A percentile compares a stretch with the other conserved stretches of the same genome.
Evolutionary conservation across 225 moss, liverwort and hornwort species (phyloP).

Genomic region (Bryum argenteum): DNA sequence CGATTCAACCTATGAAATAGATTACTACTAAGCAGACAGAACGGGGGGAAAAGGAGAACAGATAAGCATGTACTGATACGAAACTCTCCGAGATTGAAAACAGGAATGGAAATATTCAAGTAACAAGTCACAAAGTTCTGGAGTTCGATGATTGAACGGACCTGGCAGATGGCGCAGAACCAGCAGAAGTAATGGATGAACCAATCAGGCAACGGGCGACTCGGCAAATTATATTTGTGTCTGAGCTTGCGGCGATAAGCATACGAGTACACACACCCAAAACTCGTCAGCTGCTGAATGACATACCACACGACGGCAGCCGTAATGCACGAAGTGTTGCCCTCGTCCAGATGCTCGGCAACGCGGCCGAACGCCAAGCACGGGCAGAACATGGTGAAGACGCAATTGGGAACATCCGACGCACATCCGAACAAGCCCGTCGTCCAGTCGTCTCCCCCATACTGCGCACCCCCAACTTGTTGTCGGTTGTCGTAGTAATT

Average conservation of each 20-base stretch:
- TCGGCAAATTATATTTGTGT: constrained; percentile 66
- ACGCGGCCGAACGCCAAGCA: constrained; percentile 86
- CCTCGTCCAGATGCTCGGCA: constrained; percentile 79
- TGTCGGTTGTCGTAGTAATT: constrained; percentile 30
- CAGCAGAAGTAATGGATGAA: constrained; percentile 79
- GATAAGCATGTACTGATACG: no score
- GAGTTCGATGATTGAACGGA: constrained; percentile 1
- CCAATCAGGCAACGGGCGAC: constrained; percentile 73
- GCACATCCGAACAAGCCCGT: constrained; percentile 76
- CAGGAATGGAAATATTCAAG: no score
- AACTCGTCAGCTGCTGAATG: constrained; percentile 71
- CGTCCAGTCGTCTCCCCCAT: constrained; percentile 61
- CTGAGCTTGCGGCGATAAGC: constrained; percentile 75
- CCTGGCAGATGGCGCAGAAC: constrained; percentile 97
- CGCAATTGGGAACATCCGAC: constrained; percentile 69
- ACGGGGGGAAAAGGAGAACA: no score
- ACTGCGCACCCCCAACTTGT: constrained; percentile 5
- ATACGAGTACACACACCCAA: constrained; percentile 83
- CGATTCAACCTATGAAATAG: no score
- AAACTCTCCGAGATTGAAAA: no score
- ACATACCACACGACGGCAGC: constrained; percentile 88
- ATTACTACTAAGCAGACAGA: no score
- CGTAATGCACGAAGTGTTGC: constrained; percentile 78
- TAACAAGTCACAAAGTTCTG: neutral
- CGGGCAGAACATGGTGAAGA: constrained; percentile 84